Evolutionary conservation across 441 rosid genomes (phyloP), one percentile per base, ranked within the genome.

Genomic region (Adansonia grandidieri): DNA sequence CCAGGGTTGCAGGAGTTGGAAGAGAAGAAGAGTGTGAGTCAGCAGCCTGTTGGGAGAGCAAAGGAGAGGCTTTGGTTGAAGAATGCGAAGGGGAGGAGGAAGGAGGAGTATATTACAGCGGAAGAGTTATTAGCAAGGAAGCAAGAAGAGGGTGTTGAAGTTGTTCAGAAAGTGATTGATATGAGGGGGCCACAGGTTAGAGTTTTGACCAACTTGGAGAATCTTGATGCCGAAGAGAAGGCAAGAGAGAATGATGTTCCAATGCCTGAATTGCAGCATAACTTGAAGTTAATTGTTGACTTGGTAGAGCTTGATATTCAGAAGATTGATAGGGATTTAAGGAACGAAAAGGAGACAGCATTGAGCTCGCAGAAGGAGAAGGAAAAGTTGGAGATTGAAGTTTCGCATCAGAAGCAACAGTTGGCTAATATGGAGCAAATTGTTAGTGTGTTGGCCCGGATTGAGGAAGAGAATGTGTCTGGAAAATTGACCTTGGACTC

Each of bases 211-310:
- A 95, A 91, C 83, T 86, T 95, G 88, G 99, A 93, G 84, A 90
- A 93, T 79, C 74, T 95, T 74, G 90, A 91, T 81, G 97, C 97
- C 0, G 97, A 93, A 80, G 98, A 92, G 82, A 88, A 93, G 81
- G 96, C 96, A 1, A 90, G 89, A 85, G 98, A 86, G 66, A 87
- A 82, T 66, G 93, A 95, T 86, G 87, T 95, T 84, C 96, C 97
- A 0, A 93, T 92, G 98, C 97, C 98, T 0, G 98, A 95, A 86
- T 88, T 93, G 79, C 98, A 95, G 82, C 95, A 95, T 80, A 93
- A 93, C 86, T 22, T 95, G 79, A 89, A 85, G 67, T 77, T 95
- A 81, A 92, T 93, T 79, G 86, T 93, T 78, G 98, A 95, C 76
- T 79, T 92, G 84, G 89, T 89, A 1, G 97, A 95, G 85, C 87